Base-by-base conservation (phyloP, 1,284 basidiomycete species). In the Cutaneotrichosporon cavernicola region DNA sequence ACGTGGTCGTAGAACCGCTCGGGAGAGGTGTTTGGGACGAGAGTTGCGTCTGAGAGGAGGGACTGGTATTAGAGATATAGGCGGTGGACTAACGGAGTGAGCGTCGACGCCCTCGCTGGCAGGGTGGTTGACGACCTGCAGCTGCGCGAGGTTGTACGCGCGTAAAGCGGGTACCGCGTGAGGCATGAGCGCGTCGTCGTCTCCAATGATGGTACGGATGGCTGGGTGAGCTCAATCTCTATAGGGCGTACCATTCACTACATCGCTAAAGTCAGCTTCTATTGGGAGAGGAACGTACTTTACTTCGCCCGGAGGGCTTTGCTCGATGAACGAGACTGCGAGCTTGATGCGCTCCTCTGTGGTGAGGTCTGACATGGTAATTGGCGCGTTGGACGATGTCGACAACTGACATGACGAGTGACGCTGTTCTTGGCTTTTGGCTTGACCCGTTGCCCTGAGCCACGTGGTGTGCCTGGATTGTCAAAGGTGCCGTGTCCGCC, bases 221-320 rank as follows among this genome's bases (percentile, higher is more conserved):
- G 95, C 94, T 92, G 53, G 16, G 55, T 32, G 58, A 62, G 49
- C 43, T 50, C 60, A 22, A 21, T 16, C 26, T 2, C 14, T 16
- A 13, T 21, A 5, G 22, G 7, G 53, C 60, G 30, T 38, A 90
- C 90, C 92, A 74, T 91, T 92, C 65, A 96, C 85, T 31, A 96
- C 92, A 81, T 96, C 93, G 77, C 77, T 79, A 59, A 2, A 9
- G 60, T 72, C 58, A 73, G 70, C 14, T 7, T 5, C 16, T 6
- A 22, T 18, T 14, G 18, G 30, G 14, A 4, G 43, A 18, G 32
- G 22, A 8, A 21, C 76, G 70, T 65, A 79, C 78, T 95, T 96
- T 72, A 96, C 93, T 82, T 97, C 91, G 60, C 94, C 94, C 0
- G 94, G 94, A 14, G 94, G 94, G 1, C 91, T 88, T 78, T 96